A percentile compares a stretch with the other conserved stretches of the same genome.
Evolutionary conservation across 2,329 filamentous ascomycete genomes (phyloP).

Genomic region (Colletotrichum paranaense): DNA sequence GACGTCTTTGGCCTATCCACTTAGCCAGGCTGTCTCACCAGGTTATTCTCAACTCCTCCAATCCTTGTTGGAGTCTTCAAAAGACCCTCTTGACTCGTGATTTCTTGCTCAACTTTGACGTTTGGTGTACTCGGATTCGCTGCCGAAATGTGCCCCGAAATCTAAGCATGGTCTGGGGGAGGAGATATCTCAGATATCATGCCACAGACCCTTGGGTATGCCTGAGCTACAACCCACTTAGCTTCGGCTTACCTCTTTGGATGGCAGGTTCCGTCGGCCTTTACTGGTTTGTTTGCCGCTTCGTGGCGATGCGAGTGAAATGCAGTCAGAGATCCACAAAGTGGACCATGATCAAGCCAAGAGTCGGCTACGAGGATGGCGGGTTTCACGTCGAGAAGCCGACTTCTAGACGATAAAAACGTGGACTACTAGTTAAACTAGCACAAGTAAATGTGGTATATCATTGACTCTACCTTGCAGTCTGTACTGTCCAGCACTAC

Average conservation of each 20-base stretch:
- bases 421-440: neutral
- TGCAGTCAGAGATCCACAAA: neutral
- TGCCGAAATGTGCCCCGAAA: neutral
- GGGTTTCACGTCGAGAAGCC: neutral
- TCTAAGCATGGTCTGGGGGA: neutral
- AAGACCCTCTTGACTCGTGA: neutral
- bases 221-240: neutral
- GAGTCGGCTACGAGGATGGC: neutral
- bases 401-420: neutral
- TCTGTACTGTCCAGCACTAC: neutral
- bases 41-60: neutral
- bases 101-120: neutral
- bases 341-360: neutral
- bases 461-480: neutral
- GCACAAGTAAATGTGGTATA: neutral
- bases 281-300: neutral
- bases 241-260: neutral
- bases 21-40: neutral
- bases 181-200: neutral
- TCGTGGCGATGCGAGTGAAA: neutral
- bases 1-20: neutral
- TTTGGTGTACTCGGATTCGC: neutral
- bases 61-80: neutral
- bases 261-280: neutral
- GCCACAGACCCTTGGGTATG: neutral